Conservation (phyloP, 2,329 filamentous ascomycete genomes). For the Fusarium sp. region DNA sequence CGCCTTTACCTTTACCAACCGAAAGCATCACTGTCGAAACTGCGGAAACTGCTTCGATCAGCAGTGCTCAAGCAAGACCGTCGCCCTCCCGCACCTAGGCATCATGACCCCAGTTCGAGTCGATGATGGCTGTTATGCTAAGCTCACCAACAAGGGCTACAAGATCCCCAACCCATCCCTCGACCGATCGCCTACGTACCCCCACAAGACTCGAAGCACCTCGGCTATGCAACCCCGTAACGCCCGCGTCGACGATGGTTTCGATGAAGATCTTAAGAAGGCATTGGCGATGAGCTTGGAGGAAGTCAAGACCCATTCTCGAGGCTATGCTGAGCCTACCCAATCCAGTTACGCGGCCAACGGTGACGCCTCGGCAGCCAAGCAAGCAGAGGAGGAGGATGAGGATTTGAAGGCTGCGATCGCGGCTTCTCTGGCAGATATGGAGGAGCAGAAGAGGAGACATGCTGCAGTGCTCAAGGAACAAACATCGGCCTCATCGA, state of each 20-base stretch:
- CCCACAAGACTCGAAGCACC: constrained; percentile 70
- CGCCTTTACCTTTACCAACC: constrained; percentile 94
- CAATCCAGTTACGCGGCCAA: constrained; percentile 52
- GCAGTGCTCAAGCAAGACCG: constrained; percentile 87
- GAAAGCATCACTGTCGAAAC: constrained; percentile 97
- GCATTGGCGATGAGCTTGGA: constrained; percentile 97
- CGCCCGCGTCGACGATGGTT: constrained; percentile 85
- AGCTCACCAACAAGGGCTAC: constrained; percentile 75
- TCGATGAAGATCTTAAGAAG: constrained; percentile 92
- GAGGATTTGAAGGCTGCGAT: constrained; percentile 94
- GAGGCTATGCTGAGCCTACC: constrained; percentile 72
- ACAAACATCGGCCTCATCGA: constrained; percentile 64
- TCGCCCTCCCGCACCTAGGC: constrained; percentile 89
- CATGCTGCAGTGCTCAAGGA: constrained; percentile 85
- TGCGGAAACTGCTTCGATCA: constrained; percentile 98
- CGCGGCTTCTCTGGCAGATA: constrained; percentile 90
- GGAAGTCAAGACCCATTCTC: constrained; percentile 78
- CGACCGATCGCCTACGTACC: constrained; percentile 58
- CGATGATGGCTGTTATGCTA: constrained; percentile 93
- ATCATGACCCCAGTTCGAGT: constrained; percentile 91
- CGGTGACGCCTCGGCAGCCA: constrained; percentile 48
- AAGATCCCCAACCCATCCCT: constrained; percentile 54
- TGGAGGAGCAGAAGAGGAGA: constrained; percentile 96
- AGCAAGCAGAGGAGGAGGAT: constrained; percentile 81
- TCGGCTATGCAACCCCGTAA: constrained; percentile 85